Conservation (phyloP, 1,139 yeast species). For the Suhomyces yuchorum region DNA sequence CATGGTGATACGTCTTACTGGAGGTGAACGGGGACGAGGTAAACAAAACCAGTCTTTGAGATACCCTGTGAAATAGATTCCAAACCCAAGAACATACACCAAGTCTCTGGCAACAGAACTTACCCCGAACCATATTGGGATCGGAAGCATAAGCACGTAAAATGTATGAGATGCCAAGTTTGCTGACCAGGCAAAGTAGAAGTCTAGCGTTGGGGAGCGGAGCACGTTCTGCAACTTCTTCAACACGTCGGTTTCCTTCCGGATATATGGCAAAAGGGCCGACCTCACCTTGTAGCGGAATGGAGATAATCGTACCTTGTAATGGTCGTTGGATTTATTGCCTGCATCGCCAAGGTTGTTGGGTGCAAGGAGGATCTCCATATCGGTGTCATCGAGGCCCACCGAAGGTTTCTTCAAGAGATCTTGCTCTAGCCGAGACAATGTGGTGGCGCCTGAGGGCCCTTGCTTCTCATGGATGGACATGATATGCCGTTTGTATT, state of each 20-base stretch:
- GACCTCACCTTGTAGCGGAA: conserved; percentile 61
- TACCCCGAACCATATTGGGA: conserved; percentile 83
- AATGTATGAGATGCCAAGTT: conserved; percentile 92
- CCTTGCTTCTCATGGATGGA: conserved; percentile 1
- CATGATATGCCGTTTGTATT: neutral
- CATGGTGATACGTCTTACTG: conserved; percentile 85
- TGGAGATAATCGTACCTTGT: conserved; percentile 58
- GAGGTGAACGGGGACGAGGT: conserved; percentile 93
- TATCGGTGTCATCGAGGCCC: conserved; percentile 18
- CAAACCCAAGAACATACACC: conserved; percentile 77
- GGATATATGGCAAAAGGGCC: conserved; percentile 57
- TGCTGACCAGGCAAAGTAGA: conserved; percentile 86
- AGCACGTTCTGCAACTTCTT: conserved; percentile 55
- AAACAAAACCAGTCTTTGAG: conserved; percentile 84
- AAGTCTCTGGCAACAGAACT: conserved; percentile 63
- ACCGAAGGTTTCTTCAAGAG: conserved; percentile 12
- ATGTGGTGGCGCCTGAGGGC: conserved; percentile 9
- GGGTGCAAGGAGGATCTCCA: conserved; percentile 18
- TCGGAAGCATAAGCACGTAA: conserved; percentile 84
- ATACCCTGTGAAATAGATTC: conserved; percentile 78
- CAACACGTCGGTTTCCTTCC: conserved; percentile 66
- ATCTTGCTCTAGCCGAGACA: conserved; percentile 12
- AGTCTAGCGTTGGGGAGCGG: conserved; percentile 60
- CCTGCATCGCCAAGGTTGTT: conserved; percentile 62
- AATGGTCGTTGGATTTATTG: conserved; percentile 65